Evolutionary conservation across 2,329 filamentous ascomycete genomes (phyloP), one percentile per base, ranked within the genome.

Genomic region (Trichophyton mentagrophytes): DNA sequence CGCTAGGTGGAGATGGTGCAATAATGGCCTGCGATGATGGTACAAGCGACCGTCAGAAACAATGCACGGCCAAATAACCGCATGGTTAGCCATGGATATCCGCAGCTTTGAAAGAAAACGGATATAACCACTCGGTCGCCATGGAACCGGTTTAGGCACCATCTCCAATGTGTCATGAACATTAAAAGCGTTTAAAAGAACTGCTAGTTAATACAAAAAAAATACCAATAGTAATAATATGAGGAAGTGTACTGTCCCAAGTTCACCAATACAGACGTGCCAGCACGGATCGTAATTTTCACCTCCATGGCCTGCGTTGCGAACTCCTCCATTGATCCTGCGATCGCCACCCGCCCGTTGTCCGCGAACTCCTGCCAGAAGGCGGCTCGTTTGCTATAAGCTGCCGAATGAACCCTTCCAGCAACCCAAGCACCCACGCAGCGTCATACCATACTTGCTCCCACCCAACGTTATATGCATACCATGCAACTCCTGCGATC

Each of bases 341-440:
- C 22, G 25, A 30, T 30, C 25, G 27, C 51, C 27, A 56, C 15
- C 51, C 51, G 30, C 20, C 51, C 13, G 33, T 25, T 9, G n/a
- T 27, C 15, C 51, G 22, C 17, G 51, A 33, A 9, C 33, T 30
- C 15, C 25, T 33, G 36, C 27, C 25, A 25, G 71, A 67, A n/a
- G 80, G 49, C 67, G 73, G 63, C 4, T 62, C 67, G 20, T 66
- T 73, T 74, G 71, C 62, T 64, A 70, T 65, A 22, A 81, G 69
- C 72, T 93, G 88, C 63, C 79, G 77, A 13, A 82, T 74, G 64
- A 85, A 85, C 61, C 83, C 83, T 65, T 84, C 82, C 15, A 86
- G 70, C 0, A 90, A 85, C 1, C 89, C 77, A 68, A 85, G 84
- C 72, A 82, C 61, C 79, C 79, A 82, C 0, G 71, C 72, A 0